These are phyloP conservation scores for Botrytis fragariae DNA, from an alignment of 2,329 filamentous ascomycete species.

Conservation along the genomic window DNA sequence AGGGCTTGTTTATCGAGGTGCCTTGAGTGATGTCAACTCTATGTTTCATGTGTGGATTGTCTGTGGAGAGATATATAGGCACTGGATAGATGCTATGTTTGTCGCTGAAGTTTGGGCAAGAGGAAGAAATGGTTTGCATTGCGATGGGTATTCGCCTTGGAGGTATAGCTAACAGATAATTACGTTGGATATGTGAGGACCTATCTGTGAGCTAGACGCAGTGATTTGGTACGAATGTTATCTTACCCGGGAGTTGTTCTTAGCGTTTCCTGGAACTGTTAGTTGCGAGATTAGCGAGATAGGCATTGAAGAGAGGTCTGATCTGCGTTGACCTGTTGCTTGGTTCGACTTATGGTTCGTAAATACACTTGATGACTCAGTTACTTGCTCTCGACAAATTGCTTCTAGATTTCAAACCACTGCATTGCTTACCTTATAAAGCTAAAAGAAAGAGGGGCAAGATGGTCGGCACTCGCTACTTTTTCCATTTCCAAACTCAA, in stretches of 20 bases:
- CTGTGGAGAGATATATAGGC: background rate
- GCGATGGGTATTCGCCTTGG: background rate
- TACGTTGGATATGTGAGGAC: background rate
- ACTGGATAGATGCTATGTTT: background rate
- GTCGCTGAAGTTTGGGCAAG: background rate
- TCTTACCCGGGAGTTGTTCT: background rate
- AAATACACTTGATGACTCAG: background rate
- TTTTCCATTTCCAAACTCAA: background rate
- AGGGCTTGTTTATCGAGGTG: background rate
- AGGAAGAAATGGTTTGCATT: background rate
- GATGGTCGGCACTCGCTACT: background rate
- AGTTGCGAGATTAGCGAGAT: background rate
- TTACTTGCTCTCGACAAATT: background rate
- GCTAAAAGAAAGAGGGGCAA: background rate
- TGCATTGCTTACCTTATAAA: background rate
- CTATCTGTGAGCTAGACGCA: background rate
- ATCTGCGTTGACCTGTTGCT: background rate
- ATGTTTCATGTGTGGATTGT: background rate
- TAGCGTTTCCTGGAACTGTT: background rate
- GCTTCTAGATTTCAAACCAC: background rate
- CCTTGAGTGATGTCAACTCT: background rate
- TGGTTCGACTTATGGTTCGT: background rate
- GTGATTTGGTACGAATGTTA: background rate
- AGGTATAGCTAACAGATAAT: accelerated
- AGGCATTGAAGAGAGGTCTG: background rate